These are phyloP conservation scores for Boletus pseudopeckii DNA, from an alignment of 768 basidiomycete species.

Conservation along the genomic window DNA sequence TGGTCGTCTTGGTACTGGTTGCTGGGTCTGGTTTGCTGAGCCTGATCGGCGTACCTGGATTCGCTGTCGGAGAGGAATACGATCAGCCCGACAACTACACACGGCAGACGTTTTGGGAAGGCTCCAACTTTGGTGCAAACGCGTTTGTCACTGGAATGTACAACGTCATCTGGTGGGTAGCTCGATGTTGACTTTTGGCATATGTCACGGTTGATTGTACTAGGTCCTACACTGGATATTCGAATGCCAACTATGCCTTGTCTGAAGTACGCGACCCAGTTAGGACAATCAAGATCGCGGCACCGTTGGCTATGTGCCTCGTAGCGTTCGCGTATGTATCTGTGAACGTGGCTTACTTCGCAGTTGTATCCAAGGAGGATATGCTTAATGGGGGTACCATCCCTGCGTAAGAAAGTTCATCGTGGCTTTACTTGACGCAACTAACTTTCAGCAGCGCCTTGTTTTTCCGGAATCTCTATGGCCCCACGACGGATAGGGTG, in stretches of 20 bases:
- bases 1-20: slow-evolving; percentile 51
- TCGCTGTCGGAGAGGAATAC: slow-evolving; percentile 48
- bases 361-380: slow-evolving; percentile 66
- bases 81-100: slow-evolving; percentile 54
- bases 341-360: slow-evolving; percentile 72
- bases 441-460: slow-evolving; percentile 43
- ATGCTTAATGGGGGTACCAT: slow-evolving; percentile 63
- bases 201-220: background rate
- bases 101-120: slow-evolving; percentile 64
- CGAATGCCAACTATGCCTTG: slow-evolving; percentile 71
- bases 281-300: slow-evolving; percentile 54
- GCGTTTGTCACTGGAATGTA: slow-evolving; percentile 64
- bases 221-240: slow-evolving; percentile 73
- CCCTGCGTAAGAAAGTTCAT: slow-evolving; percentile 51
- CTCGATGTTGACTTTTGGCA: background rate
- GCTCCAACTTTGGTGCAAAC: slow-evolving; percentile 51
- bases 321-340: slow-evolving; percentile 61
- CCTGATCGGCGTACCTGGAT: slow-evolving; percentile 46
- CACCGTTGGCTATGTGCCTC: slow-evolving; percentile 58
- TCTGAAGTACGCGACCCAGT: slow-evolving; percentile 51
- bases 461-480: slow-evolving; percentile 74
- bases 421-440: background rate
- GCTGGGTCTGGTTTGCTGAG: slow-evolving; percentile 52
- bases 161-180: slow-evolving; percentile 62
- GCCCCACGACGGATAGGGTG: slow-evolving; percentile 57